These are phyloP conservation scores for Escovopsis sp. DNA, from an alignment of 2,329 filamentous ascomycete genomes.

Conservation along the genomic window DNA sequence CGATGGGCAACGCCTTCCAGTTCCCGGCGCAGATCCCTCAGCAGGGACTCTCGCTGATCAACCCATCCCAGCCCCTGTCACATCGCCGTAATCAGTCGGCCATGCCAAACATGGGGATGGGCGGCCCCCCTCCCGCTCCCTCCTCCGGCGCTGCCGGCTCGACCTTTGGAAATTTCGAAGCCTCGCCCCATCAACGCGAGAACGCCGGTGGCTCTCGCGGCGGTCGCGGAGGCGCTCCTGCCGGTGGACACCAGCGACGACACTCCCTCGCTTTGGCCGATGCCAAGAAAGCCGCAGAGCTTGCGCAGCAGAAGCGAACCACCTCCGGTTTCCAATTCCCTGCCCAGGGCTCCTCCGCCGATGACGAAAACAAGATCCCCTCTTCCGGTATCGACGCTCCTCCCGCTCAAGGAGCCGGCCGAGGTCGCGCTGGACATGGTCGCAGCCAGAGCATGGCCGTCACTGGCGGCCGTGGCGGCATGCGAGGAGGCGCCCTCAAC, in stretches of 20 bases:
- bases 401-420: conserved; percentile 29
- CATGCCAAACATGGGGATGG: conserved; percentile 82
- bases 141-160: conserved; percentile 78
- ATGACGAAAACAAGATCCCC: conserved; percentile 28
- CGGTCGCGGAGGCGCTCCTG: conserved; percentile 52
- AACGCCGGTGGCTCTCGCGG: conserved; percentile 42
- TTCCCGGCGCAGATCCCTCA: conserved; percentile 68
- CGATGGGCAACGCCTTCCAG: conserved; percentile 75
- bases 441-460: conserved; percentile 88
- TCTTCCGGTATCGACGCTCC: conserved; percentile 19
- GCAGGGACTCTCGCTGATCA: conserved; percentile 59
- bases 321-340: conserved; percentile 93
- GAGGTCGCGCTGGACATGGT: conserved; percentile 47
- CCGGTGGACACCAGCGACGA: conserved; percentile 75
- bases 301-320: conserved; percentile 92
- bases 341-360: conserved; percentile 52
- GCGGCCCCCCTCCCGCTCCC: conserved; percentile 74
- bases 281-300: conserved; percentile 92
- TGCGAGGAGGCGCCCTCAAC: conserved; percentile 43
- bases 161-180: conserved; percentile 66
- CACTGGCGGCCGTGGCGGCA: conserved; percentile 51
- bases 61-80: conserved; percentile 63
- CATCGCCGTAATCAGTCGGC: conserved; percentile 98
- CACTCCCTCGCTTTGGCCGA: conserved; percentile 91
- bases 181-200: conserved; percentile 26